Evolutionary conservation across 257 asterid genomes (phyloP).

Genomic region (Solanum neorickii): DNA sequence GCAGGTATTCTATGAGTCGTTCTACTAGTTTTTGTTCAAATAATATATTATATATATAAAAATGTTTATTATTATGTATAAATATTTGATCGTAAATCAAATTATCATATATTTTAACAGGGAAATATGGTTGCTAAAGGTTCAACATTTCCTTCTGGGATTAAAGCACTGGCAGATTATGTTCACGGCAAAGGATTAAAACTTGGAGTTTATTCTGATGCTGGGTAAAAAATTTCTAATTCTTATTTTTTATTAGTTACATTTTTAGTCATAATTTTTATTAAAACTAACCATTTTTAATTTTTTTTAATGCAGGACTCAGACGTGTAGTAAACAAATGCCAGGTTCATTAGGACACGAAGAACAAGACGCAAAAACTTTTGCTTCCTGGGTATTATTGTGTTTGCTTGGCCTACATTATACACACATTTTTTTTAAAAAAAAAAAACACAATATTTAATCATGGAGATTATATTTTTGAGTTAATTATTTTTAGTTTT

Average conservation of each 20-base stretch:
- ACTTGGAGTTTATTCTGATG: slow-evolving; percentile 84
- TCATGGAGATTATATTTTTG: background rate
- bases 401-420: background rate
- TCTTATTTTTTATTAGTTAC: background rate
- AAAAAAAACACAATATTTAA: background rate
- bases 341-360: slow-evolving; percentile 84
- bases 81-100: background rate
- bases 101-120: slow-evolving; percentile 10
- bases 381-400: slow-evolving; percentile 70
- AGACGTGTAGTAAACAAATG: slow-evolving; percentile 66
- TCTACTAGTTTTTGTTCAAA: background rate
- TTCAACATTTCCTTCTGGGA: slow-evolving; percentile 83
- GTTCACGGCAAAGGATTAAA: slow-evolving; percentile 78
- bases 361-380: slow-evolving; percentile 83
- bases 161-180: slow-evolving; percentile 79
- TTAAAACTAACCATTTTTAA: background rate
- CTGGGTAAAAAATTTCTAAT: slow-evolving; percentile 39
- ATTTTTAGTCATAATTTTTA: background rate
- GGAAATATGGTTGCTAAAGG: slow-evolving; percentile 56
- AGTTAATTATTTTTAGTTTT: background rate
- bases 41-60: too few species aligned
- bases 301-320: slow-evolving; percentile 23
- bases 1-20: slow-evolving; percentile 14
- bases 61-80: background rate
- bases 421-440: background rate